Evolutionary conservation across 768 basidiomycete genomes (phyloP).

Genomic region (Tephrocybe rancida): DNA sequence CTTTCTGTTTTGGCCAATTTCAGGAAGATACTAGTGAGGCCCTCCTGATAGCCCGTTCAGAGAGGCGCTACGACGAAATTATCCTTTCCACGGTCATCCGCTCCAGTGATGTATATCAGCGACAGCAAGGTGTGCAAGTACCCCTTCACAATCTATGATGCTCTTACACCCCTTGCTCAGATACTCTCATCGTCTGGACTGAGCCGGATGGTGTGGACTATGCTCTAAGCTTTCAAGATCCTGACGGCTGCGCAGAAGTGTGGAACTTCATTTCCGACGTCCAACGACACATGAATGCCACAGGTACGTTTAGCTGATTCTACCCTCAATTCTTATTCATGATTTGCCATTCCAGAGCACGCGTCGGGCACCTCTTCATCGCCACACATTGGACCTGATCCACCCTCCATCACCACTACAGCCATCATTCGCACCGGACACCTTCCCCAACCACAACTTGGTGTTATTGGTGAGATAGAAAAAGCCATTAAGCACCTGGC

Average conservation of each 20-base stretch:
- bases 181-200: constrained; percentile 99
- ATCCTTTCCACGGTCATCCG: constrained; percentile 83
- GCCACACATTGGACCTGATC: constrained; percentile 59
- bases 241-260: constrained; percentile 93
- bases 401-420: constrained; percentile 57
- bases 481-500: constrained; percentile 73
- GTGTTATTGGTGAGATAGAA: constrained; percentile 81
- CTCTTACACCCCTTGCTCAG: constrained; percentile 39
- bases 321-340: constrained; percentile 12
- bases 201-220: constrained; percentile 94
- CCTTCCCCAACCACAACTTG: constrained; percentile 75
- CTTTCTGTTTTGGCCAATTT: constrained; percentile 91
- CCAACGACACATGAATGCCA: constrained; percentile 75
- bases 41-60: constrained; percentile 82
- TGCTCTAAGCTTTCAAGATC: constrained; percentile 95
- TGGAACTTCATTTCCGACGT: constrained; percentile 97
- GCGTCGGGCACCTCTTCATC: constrained; percentile 57
- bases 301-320: constrained; percentile 45
- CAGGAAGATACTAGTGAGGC: constrained; percentile 77
- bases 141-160: constrained; percentile 5
- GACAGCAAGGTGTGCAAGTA: constrained; percentile 64
- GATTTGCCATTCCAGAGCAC: constrained; percentile 39
- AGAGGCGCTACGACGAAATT: constrained; percentile 68
- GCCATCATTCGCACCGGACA: constrained; percentile 72
- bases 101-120: constrained; percentile 82